Conservation (phyloP, 805 yeast species). For the Wickerhamomyces ciferrii region DNA sequence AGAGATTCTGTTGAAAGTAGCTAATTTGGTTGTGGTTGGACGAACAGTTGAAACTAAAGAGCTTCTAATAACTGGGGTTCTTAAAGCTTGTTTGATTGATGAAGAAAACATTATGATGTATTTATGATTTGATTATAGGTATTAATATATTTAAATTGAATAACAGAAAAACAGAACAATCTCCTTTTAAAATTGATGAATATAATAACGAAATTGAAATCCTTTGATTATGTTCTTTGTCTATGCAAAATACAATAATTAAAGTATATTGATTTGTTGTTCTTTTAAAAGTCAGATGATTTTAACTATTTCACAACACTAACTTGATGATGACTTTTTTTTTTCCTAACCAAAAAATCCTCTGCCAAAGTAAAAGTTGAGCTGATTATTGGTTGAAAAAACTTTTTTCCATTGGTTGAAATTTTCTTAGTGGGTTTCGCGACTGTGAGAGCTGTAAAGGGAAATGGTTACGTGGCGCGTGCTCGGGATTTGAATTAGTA, state of each 20-base stretch:
- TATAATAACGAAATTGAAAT: too few species aligned
- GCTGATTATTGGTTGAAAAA: slow-evolving; percentile 7
- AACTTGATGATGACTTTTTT: slow-evolving; percentile 5
- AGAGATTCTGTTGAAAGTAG: slow-evolving; percentile 6
- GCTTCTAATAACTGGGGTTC: slow-evolving; percentile 16
- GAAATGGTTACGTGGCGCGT: slow-evolving; percentile 3
- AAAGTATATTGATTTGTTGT: too few species aligned
- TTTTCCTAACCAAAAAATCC: not conserved
- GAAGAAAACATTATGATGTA: slow-evolving; percentile 2
- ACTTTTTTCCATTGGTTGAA: slow-evolving; percentile 9
- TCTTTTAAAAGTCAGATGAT: not conserved
- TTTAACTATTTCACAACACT: not conserved
- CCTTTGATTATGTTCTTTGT: too few species aligned
- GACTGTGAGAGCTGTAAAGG: too few species aligned
- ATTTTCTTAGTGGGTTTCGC: not conserved
- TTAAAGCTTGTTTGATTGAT: slow-evolving; percentile 4
- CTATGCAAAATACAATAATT: too few species aligned
- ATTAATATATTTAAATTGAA: not conserved
- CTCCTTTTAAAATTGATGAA: too few species aligned
- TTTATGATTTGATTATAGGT: not conserved
- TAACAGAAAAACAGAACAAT: not conserved
- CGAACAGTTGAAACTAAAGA: slow-evolving; percentile 11
- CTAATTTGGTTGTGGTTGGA: slow-evolving; percentile 7
- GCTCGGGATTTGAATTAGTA: not conserved
- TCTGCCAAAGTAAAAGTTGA: not conserved